phyloP scores from a whole-genome alignment of 2,329 filamentous ascomycete species.

The Trichoderma endophyticum region DNA sequence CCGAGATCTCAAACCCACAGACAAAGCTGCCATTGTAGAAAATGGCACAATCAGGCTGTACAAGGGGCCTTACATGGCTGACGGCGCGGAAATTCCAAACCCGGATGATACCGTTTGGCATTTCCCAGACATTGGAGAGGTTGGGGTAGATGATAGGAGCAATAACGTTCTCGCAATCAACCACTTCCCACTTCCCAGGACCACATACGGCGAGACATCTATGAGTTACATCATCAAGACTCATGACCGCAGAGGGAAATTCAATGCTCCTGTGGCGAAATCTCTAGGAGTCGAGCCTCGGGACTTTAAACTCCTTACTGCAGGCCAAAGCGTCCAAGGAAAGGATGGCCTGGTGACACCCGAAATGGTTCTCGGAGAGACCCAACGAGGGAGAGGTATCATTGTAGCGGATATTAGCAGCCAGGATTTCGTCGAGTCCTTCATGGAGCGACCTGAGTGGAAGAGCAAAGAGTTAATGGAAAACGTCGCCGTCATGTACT shows the following conservation, averaged over 20 bases:
- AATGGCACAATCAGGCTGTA: slow-evolving; percentile 68
- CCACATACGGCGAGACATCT: slow-evolving; percentile 62
- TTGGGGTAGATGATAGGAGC: slow-evolving; percentile 12
- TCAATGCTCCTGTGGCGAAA: slow-evolving; percentile 63
- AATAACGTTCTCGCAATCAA: slow-evolving; percentile 25
- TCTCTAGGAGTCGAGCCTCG: slow-evolving; percentile 58
- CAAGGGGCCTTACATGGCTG: slow-evolving; percentile 51
- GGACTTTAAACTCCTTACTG: slow-evolving; percentile 59
- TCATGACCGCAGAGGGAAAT: slow-evolving; percentile 75
- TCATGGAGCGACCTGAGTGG: slow-evolving; percentile 74
- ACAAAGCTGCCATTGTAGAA: slow-evolving; percentile 55
- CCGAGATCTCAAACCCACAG: slow-evolving; percentile 29
- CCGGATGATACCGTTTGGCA: slow-evolving; percentile 30
- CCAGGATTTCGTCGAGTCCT: slow-evolving; percentile 62
- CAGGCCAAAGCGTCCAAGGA: slow-evolving; percentile 61
- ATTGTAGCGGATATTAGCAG: slow-evolving; percentile 78
- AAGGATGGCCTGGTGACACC: slow-evolving; percentile 67
- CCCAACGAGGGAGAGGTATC: slow-evolving; percentile 67
- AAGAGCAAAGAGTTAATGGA: slow-evolving; percentile 60
- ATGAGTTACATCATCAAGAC: slow-evolving; percentile 85
- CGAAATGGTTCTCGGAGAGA: slow-evolving; percentile 76
- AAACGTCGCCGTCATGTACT: slow-evolving; percentile 68
- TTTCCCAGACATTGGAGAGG: slow-evolving; percentile 24
- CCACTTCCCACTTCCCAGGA: slow-evolving; percentile 57
- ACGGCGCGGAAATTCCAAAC: slow-evolving; percentile 22